A percentile compares a stretch with the other conserved stretches of the same genome.
These are phyloP conservation scores for Haemoproteus tartakovskyi DNA, from an alignment of 169 alveolate species.

Conservation along the genomic window DNA sequence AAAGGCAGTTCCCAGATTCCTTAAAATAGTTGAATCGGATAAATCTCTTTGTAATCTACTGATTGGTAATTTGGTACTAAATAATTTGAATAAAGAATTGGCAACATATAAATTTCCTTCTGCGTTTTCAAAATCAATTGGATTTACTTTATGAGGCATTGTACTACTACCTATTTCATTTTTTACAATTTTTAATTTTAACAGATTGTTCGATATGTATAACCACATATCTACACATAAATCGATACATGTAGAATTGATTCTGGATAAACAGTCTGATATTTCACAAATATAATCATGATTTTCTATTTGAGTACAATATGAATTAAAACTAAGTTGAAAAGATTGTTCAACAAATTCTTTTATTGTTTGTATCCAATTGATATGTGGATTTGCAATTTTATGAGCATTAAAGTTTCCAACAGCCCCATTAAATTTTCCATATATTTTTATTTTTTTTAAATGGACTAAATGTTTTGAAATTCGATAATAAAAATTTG, in stretches of 20 bases:
- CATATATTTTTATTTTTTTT: slow-evolving; percentile 77
- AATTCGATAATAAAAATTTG: slow-evolving; percentile 76
- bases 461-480: slow-evolving; percentile 18
- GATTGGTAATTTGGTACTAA: slow-evolving; percentile 88
- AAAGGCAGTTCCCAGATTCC: slow-evolving; percentile 91
- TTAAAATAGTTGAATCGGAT: slow-evolving; percentile 92
- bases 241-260: slow-evolving; percentile 87
- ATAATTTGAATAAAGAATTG: slow-evolving; percentile 81
- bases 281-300: slow-evolving; percentile 91
- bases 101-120: slow-evolving; percentile 95
- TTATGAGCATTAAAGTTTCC: slow-evolving; percentile 93
- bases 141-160: slow-evolving; percentile 98
- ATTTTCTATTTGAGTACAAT: slow-evolving; percentile 92
- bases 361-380: slow-evolving; percentile 85
- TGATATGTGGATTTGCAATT: slow-evolving; percentile 85
- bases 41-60: slow-evolving; percentile 94
- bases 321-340: slow-evolving; percentile 86
- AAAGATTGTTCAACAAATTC: slow-evolving; percentile 79
- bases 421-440: slow-evolving; percentile 96
- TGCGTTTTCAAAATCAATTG: slow-evolving; percentile 95
- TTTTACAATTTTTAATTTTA: slow-evolving; percentile 68
- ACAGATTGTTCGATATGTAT: slow-evolving; percentile 80
- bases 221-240: slow-evolving; percentile 93
- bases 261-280: slow-evolving; percentile 80
- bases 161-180: slow-evolving; percentile 96